Base-by-base conservation (phyloP, 768 basidiomycete genomes). In the Phaeolepiota aurea region DNA sequence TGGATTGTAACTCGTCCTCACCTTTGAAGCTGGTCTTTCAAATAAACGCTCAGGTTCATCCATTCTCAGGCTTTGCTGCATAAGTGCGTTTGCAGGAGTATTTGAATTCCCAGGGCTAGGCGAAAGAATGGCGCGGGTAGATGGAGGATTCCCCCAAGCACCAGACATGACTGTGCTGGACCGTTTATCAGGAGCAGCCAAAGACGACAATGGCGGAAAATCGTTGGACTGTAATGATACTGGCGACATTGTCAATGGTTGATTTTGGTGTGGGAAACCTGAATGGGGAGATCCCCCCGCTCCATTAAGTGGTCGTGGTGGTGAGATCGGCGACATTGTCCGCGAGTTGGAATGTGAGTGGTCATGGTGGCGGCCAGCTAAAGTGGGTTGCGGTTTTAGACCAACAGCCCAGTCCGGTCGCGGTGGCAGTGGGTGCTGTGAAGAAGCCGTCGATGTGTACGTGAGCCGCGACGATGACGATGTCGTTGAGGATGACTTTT, bases 331-430 rank as follows among this genome's bases (percentile, higher is more conserved):
- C 11, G 69, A 63, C 48, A 69, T 63, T 16, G 55, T 66, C 14
- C 64, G 68, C 28, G 62, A 64, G 48, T 51, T 68, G 44, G 43
- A 50, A 43, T 52, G 51, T 7, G 61, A 58, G 45, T 71, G 67
- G 36, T 82, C 77, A 44, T 76, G 76, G 52, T 78, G 74, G 7
- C 78, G 70, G 16, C 61, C 44, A 47, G 83, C 74, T 19, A 84
- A 58, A 10, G 77, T 83, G 20, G 81, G 79, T 44, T 86, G 81
- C 0, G 86, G 76, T 55, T 82, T 87, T 22, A 90, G 66, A 12
- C 86, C 86, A 3, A 90, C 84, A 13, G 88, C 87, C 88, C 89
- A 91, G 56, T 91, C 88, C 30, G 88, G 88, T 43, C 88, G 72
- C 2, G 86, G 65, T 3, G 88, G 88, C 28, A 91, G 69, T 11